Evolutionary conservation across 106 monocot species (phyloP), one percentile per base, ranked within the genome.

Genomic region (Vanilla planifolia): DNA sequence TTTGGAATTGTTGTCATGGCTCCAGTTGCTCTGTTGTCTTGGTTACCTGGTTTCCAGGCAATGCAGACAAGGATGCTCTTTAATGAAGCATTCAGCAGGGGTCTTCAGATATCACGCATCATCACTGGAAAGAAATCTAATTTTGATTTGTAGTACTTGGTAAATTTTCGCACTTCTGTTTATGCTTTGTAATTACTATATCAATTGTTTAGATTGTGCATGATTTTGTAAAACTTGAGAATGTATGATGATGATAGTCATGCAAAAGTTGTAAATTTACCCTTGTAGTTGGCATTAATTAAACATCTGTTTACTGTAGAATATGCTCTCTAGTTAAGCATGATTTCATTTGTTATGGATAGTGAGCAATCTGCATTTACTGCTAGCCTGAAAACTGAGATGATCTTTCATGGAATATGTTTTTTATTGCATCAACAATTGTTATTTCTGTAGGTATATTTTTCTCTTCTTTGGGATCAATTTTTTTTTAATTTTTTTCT

Each of bases 31-130:
- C 65, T 94, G 25, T 69, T 94, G 55, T 74, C 93, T 0, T 94
- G 93, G 93, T 63, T 82, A 61, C 93, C 93, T 67, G 93, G 93
- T 32, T 80, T 89, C 62, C 93, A 85, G 32, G 77, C 81, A 19
- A 94, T 94, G 93, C 93, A 94, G 64, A 94, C 93, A 56, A 85
- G 89, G 69, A 83, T 94, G 62, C 80, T 94, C 16, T 94, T 94
- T 55, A 94, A 94, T 63, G 93, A 94, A 73, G 93, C 93, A 45
- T 94, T 94, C 60, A 94, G 93, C 60, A 69, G 93, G 6, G 93
- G 93, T 55, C 89, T 94, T 39, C 89, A 94, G 60, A 89, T 94
- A 71, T 94, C 93, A 26, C 81, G 80, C 3, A 94, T 94, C 60
- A 50, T 94, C 28, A 73, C 79, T 33, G 93, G 93, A 14, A 94